Evolutionary conservation across 768 basidiomycete genomes (phyloP).

Genomic region (Mycena rebaudengoi): DNA sequence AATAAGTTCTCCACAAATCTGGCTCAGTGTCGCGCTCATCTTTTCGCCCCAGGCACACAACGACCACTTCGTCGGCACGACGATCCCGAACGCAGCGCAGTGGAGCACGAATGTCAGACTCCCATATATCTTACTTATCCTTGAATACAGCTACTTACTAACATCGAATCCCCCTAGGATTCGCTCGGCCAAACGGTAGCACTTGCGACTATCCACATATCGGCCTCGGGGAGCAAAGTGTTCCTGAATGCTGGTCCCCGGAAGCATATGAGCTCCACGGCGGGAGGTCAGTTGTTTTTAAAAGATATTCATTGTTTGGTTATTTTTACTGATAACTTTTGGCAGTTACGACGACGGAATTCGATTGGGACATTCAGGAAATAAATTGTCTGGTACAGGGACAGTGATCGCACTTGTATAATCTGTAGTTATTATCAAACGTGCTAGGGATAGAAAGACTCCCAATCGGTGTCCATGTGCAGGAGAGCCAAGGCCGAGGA

Average conservation of each 20-base stretch:
- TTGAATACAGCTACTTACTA: not conserved
- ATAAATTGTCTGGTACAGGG: constrained; percentile 29
- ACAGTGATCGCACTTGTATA: too few species aligned
- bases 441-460: too few species aligned
- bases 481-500: too few species aligned
- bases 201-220: constrained; percentile 22
- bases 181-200: constrained; percentile 12
- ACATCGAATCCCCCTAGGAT: too few species aligned
- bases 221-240: constrained; percentile 10
- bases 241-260: constrained; percentile 16
- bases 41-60: constrained; percentile 16
- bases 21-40: not conserved
- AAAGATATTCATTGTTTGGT: not conserved
- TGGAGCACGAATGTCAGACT: constrained; percentile 9
- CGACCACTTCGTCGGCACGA: constrained; percentile 27
- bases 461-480: too few species aligned
- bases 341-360: constrained; percentile 14
- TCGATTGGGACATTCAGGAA: constrained; percentile 26
- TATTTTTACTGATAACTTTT: not conserved
- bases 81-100: constrained; percentile 11
- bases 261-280: constrained; percentile 12
- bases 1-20: too few species aligned
- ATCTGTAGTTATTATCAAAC: too few species aligned
- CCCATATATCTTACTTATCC: not conserved
- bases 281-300: constrained; percentile 9